Percentiles rank a stretch among this genome's conserved stretches.
phyloP scores from a whole-genome alignment of 1,284 basidiomycete genomes.

The Inonotus hispidus region DNA sequence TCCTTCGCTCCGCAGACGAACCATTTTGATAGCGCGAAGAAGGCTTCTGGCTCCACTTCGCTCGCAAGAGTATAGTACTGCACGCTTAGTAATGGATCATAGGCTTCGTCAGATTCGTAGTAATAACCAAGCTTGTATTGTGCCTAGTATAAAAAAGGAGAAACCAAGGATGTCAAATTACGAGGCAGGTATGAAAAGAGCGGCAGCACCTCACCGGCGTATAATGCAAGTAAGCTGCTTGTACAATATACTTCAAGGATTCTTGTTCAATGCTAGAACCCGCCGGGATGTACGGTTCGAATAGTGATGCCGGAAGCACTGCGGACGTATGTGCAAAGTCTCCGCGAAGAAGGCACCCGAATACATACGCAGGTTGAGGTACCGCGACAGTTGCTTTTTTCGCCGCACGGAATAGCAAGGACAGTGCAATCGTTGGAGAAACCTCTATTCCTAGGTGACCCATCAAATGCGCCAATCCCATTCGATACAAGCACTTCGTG shows the following conservation, averaged over 20 bases:
- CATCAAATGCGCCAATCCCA: constrained; percentile 88
- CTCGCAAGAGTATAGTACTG: constrained; percentile 80
- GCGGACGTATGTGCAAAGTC: constrained; percentile 48
- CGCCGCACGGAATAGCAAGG: constrained; percentile 74
- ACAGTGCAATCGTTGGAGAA: constrained; percentile 54
- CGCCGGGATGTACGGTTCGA: constrained; percentile 46
- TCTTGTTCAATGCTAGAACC: constrained; percentile 38
- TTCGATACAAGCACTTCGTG: constrained; percentile 74
- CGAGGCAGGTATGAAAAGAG: neutral
- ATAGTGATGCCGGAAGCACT: constrained; percentile 33
- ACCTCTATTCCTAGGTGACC: constrained; percentile 73
- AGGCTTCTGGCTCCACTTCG: constrained; percentile 59
- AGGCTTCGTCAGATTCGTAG: constrained; percentile 74
- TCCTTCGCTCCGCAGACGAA: constrained; percentile 85
- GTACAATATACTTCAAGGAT: constrained; percentile 62
- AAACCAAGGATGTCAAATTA: neutral
- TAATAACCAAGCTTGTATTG: constrained; percentile 92
- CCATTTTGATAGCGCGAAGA: constrained; percentile 95
- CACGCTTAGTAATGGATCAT: constrained; percentile 85
- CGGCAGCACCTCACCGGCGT: constrained; percentile 77
- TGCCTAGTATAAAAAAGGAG: constrained; percentile 36
- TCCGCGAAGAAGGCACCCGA: constrained; percentile 75
- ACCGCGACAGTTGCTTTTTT: constrained; percentile 64
- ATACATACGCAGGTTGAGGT: constrained; percentile 85
- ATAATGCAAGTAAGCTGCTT: constrained; percentile 83